Percentiles rank a stretch among this genome's conserved stretches.
Conservation (phyloP, 2,329 filamentous ascomycete species). For the Penicillium crustosum region DNA sequence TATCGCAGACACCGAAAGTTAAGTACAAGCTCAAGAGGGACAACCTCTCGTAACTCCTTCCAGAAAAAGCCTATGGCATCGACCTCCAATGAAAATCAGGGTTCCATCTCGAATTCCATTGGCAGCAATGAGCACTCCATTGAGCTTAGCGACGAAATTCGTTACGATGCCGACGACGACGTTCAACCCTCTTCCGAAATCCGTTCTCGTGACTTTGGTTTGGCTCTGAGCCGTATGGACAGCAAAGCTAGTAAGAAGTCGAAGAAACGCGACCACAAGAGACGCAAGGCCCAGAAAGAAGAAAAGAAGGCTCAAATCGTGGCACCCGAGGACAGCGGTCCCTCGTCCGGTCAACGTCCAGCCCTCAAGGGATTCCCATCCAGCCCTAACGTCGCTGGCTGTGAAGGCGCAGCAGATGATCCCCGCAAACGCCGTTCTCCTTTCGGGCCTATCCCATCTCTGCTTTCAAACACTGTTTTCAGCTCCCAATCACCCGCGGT, state of each 20-base stretch:
- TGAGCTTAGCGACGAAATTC: conserved; percentile 30
- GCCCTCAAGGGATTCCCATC: conserved; percentile 18
- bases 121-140: conserved; percentile 25
- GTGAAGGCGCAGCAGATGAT: conserved; percentile 14
- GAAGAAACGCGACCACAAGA: conserved; percentile 27
- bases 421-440: conserved; percentile 27
- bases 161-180: conserved; percentile 32
- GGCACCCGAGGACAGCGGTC: background rate
- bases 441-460: conserved; percentile 34
- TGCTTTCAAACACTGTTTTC: conserved; percentile 40
- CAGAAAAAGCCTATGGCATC: conserved; percentile 24
- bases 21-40: conserved; percentile 64
- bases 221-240: conserved; percentile 13
- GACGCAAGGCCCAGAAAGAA: conserved; percentile 18
- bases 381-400: conserved; percentile 15
- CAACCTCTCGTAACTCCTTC: conserved; percentile 23
- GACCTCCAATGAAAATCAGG: conserved; percentile 22
- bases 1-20: conserved; percentile 73
- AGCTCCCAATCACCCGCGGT: conserved; percentile 20
- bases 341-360: conserved; percentile 7
- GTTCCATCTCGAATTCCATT: conserved; percentile 25
- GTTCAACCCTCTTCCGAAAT: conserved; percentile 20
- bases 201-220: conserved; percentile 34
- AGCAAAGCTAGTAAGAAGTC: conserved; percentile 17
- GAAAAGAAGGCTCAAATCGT: conserved; percentile 15